Percentiles rank a stretch among this genome's conserved stretches.
These are phyloP conservation scores for Rhizoclosmatium sp. DNA, from an alignment of 192 early-diverging fungal genomes.

Conservation along the genomic window DNA sequence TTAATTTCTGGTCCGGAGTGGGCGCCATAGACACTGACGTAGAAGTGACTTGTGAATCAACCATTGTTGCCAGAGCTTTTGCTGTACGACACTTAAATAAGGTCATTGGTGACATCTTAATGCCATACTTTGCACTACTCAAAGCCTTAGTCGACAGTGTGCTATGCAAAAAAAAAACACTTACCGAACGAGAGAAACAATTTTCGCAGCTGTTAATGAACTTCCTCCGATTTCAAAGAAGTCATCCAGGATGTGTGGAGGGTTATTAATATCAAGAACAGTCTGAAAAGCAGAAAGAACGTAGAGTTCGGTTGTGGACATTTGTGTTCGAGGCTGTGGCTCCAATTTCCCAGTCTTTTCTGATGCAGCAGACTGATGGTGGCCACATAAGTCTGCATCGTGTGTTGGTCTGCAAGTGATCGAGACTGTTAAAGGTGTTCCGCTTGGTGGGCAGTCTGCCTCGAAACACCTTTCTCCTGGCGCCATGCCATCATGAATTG, in stretches of 20 bases:
- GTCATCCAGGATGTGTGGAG: slow-evolving; percentile 31
- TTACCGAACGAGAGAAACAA: slow-evolving; percentile 16
- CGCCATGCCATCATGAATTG: slow-evolving; percentile 40
- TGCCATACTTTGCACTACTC: slow-evolving; percentile 4
- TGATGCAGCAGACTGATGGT: not conserved
- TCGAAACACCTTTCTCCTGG: slow-evolving; percentile 43
- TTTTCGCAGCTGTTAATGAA: slow-evolving; percentile 43
- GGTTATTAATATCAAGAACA: slow-evolving; percentile 42
- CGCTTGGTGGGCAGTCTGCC: slow-evolving; percentile 41
- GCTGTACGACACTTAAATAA: slow-evolving; percentile 12
- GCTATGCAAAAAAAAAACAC: not conserved
- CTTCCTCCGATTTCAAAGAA: slow-evolving; percentile 56
- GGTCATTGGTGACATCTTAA: slow-evolving; percentile 16
- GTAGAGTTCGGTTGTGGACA: not conserved
- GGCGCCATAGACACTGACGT: too few species aligned
- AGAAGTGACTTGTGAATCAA: not conserved
- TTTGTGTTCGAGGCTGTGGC: not conserved
- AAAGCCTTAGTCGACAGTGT: not conserved
- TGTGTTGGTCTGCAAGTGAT: slow-evolving; percentile 4
- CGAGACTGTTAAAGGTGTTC: slow-evolving; percentile 37
- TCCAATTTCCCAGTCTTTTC: not conserved
- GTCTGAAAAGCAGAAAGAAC: slow-evolving; percentile 38
- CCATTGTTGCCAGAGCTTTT: not conserved
- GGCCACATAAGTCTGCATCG: slow-evolving; percentile 5
- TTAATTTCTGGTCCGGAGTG: too few species aligned